phyloP scores from a whole-genome alignment of 352 stramenopile species.

The Elongisporangium undulatum region DNA sequence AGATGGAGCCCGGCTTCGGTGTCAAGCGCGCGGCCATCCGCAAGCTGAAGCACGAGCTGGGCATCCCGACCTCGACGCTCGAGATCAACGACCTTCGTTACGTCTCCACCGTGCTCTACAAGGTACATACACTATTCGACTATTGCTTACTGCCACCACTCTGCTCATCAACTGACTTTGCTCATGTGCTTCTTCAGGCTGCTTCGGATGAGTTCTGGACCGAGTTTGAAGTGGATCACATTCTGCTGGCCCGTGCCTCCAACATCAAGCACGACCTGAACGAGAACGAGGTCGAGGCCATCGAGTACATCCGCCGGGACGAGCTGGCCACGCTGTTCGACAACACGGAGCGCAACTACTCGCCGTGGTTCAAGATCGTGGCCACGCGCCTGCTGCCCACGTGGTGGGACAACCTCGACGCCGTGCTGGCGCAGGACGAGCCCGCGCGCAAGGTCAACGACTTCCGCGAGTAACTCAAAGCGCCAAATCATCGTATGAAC shows the following conservation, averaged over 20 bases:
- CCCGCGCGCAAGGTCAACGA: slow-evolving; percentile 52
- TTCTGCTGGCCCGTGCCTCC: slow-evolving; percentile 89
- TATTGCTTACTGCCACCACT: slow-evolving; percentile 28
- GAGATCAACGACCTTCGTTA: slow-evolving; percentile 91
- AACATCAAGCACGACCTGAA: slow-evolving; percentile 87
- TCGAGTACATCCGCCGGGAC: slow-evolving; percentile 86
- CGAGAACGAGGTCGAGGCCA: slow-evolving; percentile 90
- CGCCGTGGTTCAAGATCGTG: slow-evolving; percentile 86
- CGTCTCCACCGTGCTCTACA: slow-evolving; percentile 98
- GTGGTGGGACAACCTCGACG: slow-evolving; percentile 74
- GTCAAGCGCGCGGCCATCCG: slow-evolving; percentile 94
- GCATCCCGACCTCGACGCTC: slow-evolving; percentile 89
- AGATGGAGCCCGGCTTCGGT: slow-evolving; percentile 74
- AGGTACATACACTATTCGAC: slow-evolving; percentile 73
- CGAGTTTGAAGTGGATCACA: slow-evolving; percentile 99
- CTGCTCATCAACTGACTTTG: slow-evolving; percentile 9
- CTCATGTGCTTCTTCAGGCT: slow-evolving; percentile 27
- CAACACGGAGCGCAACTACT: slow-evolving; percentile 56
- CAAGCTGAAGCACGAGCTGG: slow-evolving; percentile 98
- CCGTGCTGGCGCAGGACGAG: slow-evolving; percentile 48
- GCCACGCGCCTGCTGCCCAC: slow-evolving; percentile 52
- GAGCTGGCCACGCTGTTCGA: slow-evolving; percentile 46
- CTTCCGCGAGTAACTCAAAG: slow-evolving; percentile 24
- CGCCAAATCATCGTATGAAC: background rate
- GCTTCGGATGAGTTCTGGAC: slow-evolving; percentile 90